Evolutionary conservation across 192 early-diverging fungal genomes (phyloP), one percentile per base, ranked within the genome.

Genomic region (Coemansia asiatica): DNA sequence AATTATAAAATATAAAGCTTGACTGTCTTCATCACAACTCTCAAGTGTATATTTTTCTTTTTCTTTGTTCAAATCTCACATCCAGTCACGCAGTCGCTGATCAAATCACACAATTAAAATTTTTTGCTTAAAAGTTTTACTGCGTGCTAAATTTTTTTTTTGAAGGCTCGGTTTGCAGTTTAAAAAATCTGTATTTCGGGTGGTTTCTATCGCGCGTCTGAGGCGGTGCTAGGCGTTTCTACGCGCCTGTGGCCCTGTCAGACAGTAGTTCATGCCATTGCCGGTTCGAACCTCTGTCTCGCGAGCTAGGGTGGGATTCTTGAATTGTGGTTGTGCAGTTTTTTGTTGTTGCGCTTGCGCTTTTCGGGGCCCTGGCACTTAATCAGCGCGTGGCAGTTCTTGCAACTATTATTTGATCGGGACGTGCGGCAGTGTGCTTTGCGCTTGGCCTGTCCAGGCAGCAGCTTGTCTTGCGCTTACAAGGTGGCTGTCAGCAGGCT

Each of bases 131-230:
- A 36, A 36, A 36, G 13, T 10, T 15, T 44, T 10, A 16, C 16
- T 44, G 13, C 9, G 40, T 13, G 13, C 5, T 44, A 44, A 44
- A 4, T 44, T 44, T 44, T 44, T 44, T 44, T 13, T 44, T 13
- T 44, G 40, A 44, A 44, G 40, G 40, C 40, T 44, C 40, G 40
- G 40, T 44, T 44, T 44, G 40, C 40, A 44, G 40, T 44, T 44
- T 44, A 13, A 44, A 13, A 4, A 44, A 44, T 44, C 40, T 44
- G 40, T 44, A 44, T 6, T 44, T 44, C 40, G 40, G 40, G 40
- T 13, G 40, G 40, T 44, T 44, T 44, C 40, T 44, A 44, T 44
- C 40, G 40, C 40, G 40, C 40, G 40, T 15, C 16, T 13, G 40
- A 6, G 16, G 40, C 9, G 40, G 40, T 44, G 40, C 40, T 44